Evolutionary conservation across 495 filamentous ascomycete genomes (phyloP).

Genomic region (Penicillium desertorum): DNA sequence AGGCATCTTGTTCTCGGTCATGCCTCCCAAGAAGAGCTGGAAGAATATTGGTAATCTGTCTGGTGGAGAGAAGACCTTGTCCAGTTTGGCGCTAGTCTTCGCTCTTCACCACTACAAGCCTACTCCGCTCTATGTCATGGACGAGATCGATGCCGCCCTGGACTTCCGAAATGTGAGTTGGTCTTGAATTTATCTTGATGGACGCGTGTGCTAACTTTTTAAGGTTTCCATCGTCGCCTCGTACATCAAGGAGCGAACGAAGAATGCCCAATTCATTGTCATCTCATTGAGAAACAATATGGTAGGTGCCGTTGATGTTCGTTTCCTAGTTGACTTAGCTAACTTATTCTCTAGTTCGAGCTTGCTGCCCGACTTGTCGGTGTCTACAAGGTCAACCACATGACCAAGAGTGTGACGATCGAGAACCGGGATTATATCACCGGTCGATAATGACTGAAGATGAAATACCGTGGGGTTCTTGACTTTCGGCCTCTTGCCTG

Average conservation of each 20-base stretch:
- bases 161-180: constrained; percentile 92
- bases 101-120: constrained; percentile 98
- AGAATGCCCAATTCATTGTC: constrained; percentile 98
- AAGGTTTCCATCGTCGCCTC: constrained; percentile 98
- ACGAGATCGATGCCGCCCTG: constrained; percentile 97
- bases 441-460: constrained; percentile 35
- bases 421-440: constrained; percentile 84
- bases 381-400: constrained; percentile 99
- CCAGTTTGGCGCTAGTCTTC: constrained; percentile 91
- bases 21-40: constrained; percentile 99
- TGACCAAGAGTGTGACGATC: constrained; percentile 97
- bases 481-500: constrained; percentile 21
- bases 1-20: constrained; percentile 93
- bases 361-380: constrained; percentile 89
- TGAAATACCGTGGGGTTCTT: constrained; percentile 16
- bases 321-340: constrained; percentile 7
- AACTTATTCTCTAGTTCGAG: constrained; percentile 62
- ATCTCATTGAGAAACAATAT: constrained; percentile 98
- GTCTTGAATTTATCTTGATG: background rate
- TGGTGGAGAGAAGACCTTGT: constrained; percentile 96
- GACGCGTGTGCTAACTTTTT: constrained; percentile 8
- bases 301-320: constrained; percentile 39
- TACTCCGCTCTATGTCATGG: constrained; percentile 98
- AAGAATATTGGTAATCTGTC: constrained; percentile 96
- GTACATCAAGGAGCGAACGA: constrained; percentile 98